Base-by-base conservation (phyloP, 2,329 filamentous ascomycete genomes). In the Fusarium napiforme region DNA sequence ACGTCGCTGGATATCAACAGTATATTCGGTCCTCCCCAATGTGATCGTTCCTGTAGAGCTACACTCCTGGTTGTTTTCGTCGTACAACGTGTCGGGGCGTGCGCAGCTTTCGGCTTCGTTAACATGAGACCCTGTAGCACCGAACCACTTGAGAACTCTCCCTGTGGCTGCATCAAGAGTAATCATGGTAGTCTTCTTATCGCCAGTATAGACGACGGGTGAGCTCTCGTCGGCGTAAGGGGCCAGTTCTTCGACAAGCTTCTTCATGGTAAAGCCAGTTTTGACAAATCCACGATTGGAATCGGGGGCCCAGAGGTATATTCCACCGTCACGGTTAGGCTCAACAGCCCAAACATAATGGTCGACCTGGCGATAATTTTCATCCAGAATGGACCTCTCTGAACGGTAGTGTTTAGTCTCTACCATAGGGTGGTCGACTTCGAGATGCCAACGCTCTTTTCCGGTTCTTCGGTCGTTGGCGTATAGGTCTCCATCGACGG, bases 301-400 rank as follows among this genome's bases (percentile, higher is more conserved):
- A 53, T 86, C 85, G 3, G 95, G 94, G 30, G 91, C 90, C 87
- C 96, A 96, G 58, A 97, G 89, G 79, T 96, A 98, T 45, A 99
- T 88, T 77, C 90, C 91, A 8, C 96, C 96, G 81, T 97, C 93
- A 74, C 92, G 91, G 74, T 89, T 96, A 19, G 96, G 96, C 82
- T 98, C 96, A 60, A 99, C 93, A 62, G 97, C 95, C 94, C 96
- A 99, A 52, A 97, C 86, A 78, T 95, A 96, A 78, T 97, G 93
- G 78, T 97, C 94, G 75, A 96, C 91, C 30, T 90, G 83, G 52
- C 88, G 86, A 77, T 89, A 88, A 80, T 90, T 87, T 42, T 88
- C 86, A 60, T 90, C 86, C 49, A 90, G 79, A 64, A 87, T 80
- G 34, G 93, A 92, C 63, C 86, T 87, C 81, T 94, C 93, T 73